Evolutionary conservation across 306 rosid genomes (phyloP).

Genomic region (Malus asiatica): DNA sequence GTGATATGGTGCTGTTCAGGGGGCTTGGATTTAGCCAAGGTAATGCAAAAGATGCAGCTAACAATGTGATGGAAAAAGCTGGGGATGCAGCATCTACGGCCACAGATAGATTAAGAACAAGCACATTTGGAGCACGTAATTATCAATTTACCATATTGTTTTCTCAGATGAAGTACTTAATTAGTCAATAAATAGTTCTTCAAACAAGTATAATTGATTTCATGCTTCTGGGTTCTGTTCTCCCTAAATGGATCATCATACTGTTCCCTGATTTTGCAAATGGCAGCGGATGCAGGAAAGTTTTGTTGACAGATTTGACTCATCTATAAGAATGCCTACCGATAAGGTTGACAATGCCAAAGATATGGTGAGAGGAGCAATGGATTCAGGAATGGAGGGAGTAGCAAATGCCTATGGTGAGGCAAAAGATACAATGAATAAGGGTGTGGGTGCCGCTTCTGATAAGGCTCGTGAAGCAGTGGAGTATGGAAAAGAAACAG

Average conservation of each 20-base stretch:
- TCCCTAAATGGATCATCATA: background rate
- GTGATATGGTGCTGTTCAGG: conserved; percentile 11
- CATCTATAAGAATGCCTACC: conserved; percentile 14
- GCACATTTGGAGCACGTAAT: background rate
- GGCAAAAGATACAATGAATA: background rate
- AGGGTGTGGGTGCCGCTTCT: background rate
- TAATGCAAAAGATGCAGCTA: conserved; percentile 1
- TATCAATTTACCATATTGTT: background rate
- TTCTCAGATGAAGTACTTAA: background rate
- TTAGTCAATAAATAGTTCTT: background rate
- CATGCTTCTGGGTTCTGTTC: background rate
- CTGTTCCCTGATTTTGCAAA: background rate
- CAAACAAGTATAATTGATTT: background rate
- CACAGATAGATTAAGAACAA: conserved; percentile 5
- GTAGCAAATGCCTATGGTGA: conserved; percentile 7
- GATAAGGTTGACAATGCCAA: conserved; percentile 3
- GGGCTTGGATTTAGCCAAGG: conserved; percentile 20
- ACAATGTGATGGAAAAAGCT: conserved; percentile 15
- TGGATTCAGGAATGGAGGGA: conserved; percentile 10
- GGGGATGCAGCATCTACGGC: conserved; percentile 44
- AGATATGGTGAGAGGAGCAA: background rate
- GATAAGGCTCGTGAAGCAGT: conserved; percentile 1
- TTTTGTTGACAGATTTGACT: conserved; percentile 9
- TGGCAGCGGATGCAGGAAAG: conserved; percentile 17
- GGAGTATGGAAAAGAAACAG: conserved; percentile 12